Base-by-base conservation (phyloP, 73 alveolate genomes). In the Tetrahymena thermophila region DNA sequence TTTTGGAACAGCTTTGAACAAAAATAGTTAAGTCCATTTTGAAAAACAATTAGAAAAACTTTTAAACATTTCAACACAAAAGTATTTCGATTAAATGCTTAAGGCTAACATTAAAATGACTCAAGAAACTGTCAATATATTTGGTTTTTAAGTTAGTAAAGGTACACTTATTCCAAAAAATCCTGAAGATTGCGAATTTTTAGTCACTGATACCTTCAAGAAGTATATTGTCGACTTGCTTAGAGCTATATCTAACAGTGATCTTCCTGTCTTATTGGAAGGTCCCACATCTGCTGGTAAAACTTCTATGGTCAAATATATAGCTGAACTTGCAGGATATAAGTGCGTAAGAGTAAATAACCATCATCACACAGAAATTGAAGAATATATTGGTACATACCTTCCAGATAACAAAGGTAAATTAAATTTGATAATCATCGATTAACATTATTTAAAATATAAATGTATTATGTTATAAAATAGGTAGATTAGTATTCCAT, bases 221-320 rank as follows among this genome's bases (percentile, higher is more conserved):
- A 85, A 85, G 40, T 95, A 95, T 89, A 97, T 95, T 34, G 85
- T 95, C 23, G 93, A 94, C n/a, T 95, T 94, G 44, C 85, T 95
- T 56, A 95, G 99, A 40, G 98, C 98, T 50, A 97, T 99, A 17
- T 93, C 99, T 42, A 97, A 98, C 38, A 97, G 99, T 43, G 98
- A 98, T 55, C 98, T 98, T 96, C 99, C 99, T 5, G 98, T 99
- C 7, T 97, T 99, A 37, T 96, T 99, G 94, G 99, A 99, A 96
- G 99, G 99, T 8, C 99, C 99, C 25, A 99, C 99, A 11, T 98
- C 99, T 43, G 99, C 99, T 19, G 99, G 99, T 21, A 99, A 99
- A 95, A 99, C 99, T 28, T 97, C 99, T 10, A 97, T 99, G 50
- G 99, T 99, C 14, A 97, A 98, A 94, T 99, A 97, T 96, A 94